Conservation (phyloP, 371 early-diverging fungal species). For the Mucor saturninus region DNA sequence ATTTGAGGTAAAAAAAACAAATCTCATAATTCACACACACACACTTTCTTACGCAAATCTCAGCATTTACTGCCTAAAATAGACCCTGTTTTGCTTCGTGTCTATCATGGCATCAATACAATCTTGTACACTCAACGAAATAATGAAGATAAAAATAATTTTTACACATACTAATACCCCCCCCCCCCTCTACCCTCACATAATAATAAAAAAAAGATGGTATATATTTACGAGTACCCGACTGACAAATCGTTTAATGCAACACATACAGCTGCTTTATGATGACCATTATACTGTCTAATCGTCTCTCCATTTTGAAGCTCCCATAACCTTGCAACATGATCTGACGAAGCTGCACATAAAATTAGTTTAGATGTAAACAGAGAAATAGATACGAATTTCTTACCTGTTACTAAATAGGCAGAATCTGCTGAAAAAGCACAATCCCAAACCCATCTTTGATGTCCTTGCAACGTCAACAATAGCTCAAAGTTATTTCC, state of each 20-base stretch:
- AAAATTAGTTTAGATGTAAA: background rate
- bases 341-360: slow-evolving; percentile 78
- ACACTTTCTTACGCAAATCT: too few species aligned
- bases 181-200: too few species aligned
- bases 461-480: slow-evolving; percentile 82
- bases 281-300: slow-evolving; percentile 89
- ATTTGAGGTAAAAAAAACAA: slow-evolving; percentile 61
- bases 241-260: slow-evolving; percentile 85
- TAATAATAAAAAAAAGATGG: slow-evolving; percentile 12
- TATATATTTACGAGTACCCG: slow-evolving; percentile 37
- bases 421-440: slow-evolving; percentile 93
- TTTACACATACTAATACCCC: slow-evolving; percentile 3
- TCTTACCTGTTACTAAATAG: slow-evolving; percentile 72
- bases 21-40: too few species aligned
- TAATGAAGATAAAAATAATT: background rate
- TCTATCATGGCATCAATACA: slow-evolving; percentile 60
- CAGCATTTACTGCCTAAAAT: slow-evolving; percentile 62
- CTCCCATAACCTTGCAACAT: slow-evolving; percentile 89
- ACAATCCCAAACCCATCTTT: slow-evolving; percentile 95
- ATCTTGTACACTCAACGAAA: slow-evolving; percentile 54
- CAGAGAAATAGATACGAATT: background rate
- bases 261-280: slow-evolving; percentile 90
- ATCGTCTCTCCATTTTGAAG: slow-evolving; percentile 82
- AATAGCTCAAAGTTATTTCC: slow-evolving; percentile 69
- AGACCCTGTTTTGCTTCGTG: slow-evolving; percentile 55